Base-by-base conservation (phyloP, 352 stramenopile species). In the Pilasporangium apinafurcum region DNA sequence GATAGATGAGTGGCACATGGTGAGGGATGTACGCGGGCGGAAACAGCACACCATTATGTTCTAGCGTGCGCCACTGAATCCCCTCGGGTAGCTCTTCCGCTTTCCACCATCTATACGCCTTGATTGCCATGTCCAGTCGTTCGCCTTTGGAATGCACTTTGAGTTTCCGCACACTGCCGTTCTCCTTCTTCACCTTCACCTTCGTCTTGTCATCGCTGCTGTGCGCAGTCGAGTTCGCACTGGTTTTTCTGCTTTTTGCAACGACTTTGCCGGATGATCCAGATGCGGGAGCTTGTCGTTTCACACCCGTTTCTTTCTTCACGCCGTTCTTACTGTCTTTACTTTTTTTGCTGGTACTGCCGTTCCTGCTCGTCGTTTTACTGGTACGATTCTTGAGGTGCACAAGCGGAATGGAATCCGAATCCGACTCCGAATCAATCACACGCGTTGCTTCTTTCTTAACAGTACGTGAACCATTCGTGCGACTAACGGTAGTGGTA, bases 31-130 rank as follows among this genome's bases (percentile, higher is more conserved):
- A 99, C 16, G 77, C 51, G 37, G 96, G 84, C 9, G 96, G 92
- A 64, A 99, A 99, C 44, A 94, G 87, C 24, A 99, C 93, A 32
- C 97, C 97, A 27, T 97, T 96, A 82, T 99, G 97, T 64, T 99
- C 97, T 56, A 99, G 87, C n/a, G 87, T 97, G n/a, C 73, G 71
- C 97, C 97, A 99, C 62, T 99, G 90, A 59, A 95, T 96, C 36
- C 95, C 96, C 31, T 94, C 75, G 0, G 95, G 92, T 8, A 96
- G 81, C 48, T 97, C 77, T 33, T 92, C 74, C 18, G 95, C 92
- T 56, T 99, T 96, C 97, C 97, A 99, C 97, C 97, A 99, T 26
- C 98, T 92, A 62, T 98, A 99, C 46, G 96, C 91, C 69, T 98
- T 97, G 64, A 99, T 98, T 14, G 95, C 95, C 78, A 97, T 96